A percentile compares a stretch with the other conserved stretches of the same genome.
Conservation (phyloP, 1,284 basidiomycete genomes). For the Pyrrhoderma lamaoense region DNA sequence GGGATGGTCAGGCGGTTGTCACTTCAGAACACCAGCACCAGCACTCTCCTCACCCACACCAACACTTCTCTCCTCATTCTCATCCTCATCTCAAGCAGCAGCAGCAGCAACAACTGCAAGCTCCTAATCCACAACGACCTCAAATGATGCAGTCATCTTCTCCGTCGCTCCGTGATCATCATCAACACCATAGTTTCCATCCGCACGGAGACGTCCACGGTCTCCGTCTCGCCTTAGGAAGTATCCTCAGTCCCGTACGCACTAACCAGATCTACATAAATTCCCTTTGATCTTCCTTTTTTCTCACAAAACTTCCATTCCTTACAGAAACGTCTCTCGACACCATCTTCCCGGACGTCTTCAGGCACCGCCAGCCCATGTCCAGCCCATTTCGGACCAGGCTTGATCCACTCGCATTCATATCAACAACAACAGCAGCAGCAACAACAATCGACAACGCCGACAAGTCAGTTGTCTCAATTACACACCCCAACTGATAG, state of each 20-base stretch:
- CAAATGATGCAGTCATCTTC: too few species aligned
- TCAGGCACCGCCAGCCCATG: constrained; percentile 36
- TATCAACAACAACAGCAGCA: too few species aligned
- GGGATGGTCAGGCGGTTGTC: constrained; percentile 3
- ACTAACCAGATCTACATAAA: not conserved
- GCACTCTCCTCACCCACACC: not conserved
- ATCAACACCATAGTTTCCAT: not conserved
- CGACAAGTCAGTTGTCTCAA: constrained; percentile 11
- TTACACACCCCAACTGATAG: constrained; percentile 12
- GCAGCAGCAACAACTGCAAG: constrained; percentile 1
- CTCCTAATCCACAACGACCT: not conserved
- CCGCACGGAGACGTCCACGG: constrained; percentile 10
- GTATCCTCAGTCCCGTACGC: constrained; percentile 42
- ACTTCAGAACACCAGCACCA: constrained; percentile 1
- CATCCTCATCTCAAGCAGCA: not conserved
- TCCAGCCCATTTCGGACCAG: constrained; percentile 25
- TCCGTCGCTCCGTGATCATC: too few species aligned
- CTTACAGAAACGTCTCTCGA: constrained; percentile 34
- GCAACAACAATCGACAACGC: too few species aligned
- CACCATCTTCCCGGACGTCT: constrained; percentile 30
- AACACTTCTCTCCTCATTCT: constrained; percentile 5
- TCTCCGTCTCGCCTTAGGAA: constrained; percentile 40
- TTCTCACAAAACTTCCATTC: not conserved
- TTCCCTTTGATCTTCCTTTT: constrained; percentile 7
- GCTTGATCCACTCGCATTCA: constrained; percentile 14